Percentiles rank a stretch among this genome's conserved stretches.
phyloP scores from a whole-genome alignment of 2,329 filamentous ascomycete genomes.

The Talaromyces funiculosus region DNA sequence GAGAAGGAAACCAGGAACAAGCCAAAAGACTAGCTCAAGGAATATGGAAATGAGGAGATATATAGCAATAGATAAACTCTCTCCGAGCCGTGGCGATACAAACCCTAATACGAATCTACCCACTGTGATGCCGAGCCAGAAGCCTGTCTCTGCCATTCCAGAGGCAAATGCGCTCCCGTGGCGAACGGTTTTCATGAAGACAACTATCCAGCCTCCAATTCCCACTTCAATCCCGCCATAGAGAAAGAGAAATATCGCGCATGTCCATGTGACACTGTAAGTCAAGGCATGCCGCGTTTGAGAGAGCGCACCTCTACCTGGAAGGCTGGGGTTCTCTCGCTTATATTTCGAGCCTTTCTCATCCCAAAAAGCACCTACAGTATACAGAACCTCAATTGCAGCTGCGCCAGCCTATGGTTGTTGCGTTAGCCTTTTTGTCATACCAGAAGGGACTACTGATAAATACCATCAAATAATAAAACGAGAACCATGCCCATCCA shows the following conservation, averaged over 20 bases:
- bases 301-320: conserved; percentile 10
- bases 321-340: conserved; percentile 23
- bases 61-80: conserved; percentile 41
- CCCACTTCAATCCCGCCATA: conserved; percentile 65
- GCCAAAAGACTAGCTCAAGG: conserved; percentile 67
- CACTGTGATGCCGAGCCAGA: conserved; percentile 70
- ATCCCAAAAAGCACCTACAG: conserved; percentile 18
- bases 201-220: conserved; percentile 65
- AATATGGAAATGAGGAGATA: conserved; percentile 58
- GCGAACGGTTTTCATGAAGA: conserved; percentile 69
- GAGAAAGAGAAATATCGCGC: conserved; percentile 62
- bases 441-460: background rate
- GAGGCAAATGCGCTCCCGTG: conserved; percentile 58
- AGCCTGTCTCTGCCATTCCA: conserved; percentile 65
- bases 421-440: background rate
- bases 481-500: conserved; percentile 60
- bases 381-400: conserved; percentile 15
- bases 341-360: conserved; percentile 16
- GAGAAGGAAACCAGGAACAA: conserved; percentile 64
- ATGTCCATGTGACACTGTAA: conserved; percentile 62
- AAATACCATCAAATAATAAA: conserved; percentile 66
- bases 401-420: conserved; percentile 18
- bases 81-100: conserved; percentile 57
- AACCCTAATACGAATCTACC: conserved; percentile 66
- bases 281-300: conserved; percentile 39